Evolutionary conservation across 177 flowering plant genomes (phyloP).

Genomic region (Vitis hybrid): DNA sequence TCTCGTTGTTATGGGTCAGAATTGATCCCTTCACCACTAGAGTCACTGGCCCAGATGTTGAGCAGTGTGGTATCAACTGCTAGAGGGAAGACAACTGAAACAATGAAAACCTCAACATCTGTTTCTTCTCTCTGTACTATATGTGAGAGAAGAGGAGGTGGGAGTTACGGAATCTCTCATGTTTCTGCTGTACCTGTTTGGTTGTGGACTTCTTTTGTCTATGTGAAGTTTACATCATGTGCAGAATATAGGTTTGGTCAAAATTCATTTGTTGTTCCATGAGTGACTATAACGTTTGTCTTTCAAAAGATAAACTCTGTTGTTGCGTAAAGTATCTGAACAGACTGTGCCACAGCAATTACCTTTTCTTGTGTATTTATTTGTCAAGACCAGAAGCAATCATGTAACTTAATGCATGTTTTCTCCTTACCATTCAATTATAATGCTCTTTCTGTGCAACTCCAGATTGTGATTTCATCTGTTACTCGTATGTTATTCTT

Average conservation of each 20-base stretch:
- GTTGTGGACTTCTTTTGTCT: constrained; percentile 1
- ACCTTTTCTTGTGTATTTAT: background rate
- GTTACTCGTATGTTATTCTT: too few species aligned
- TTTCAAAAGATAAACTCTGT: background rate
- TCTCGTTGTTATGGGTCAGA: constrained; percentile 89
- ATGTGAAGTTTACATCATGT: constrained; percentile 8
- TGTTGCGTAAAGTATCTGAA: background rate
- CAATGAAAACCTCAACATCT: background rate
- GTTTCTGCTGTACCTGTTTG: background rate
- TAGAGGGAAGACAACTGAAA: constrained; percentile 19
- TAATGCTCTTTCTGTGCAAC: background rate
- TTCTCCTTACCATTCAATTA: background rate
- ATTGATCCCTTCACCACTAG: constrained; percentile 84
- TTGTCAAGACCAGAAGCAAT: background rate
- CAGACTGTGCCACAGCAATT: background rate
- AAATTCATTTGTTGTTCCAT: constrained; percentile 2
- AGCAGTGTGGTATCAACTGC: constrained; percentile 88
- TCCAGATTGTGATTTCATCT: background rate
- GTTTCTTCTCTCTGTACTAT: too few species aligned
- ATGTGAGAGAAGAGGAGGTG: background rate
- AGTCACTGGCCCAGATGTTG: constrained; percentile 76
- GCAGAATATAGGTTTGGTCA: background rate
- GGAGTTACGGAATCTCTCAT: background rate
- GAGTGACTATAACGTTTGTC: background rate
- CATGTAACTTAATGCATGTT: background rate